These are phyloP conservation scores for Anthracocystis panici-leucophaei DNA, from an alignment of 1,284 basidiomycete genomes.

Conservation along the genomic window DNA sequence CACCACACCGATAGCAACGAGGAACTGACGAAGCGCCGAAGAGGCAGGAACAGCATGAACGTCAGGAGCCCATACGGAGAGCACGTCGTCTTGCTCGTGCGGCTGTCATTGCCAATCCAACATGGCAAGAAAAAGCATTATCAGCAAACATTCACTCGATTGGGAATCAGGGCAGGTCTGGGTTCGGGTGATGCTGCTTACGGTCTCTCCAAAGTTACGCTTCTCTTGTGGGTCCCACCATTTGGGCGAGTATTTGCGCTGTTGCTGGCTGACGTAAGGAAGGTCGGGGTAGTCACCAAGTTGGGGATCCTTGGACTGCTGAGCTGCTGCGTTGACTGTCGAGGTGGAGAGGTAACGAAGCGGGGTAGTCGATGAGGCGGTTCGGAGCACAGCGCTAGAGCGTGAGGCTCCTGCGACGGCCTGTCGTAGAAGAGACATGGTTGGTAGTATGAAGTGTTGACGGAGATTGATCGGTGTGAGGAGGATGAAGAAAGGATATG, in stretches of 20 bases:
- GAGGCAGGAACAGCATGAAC: conserved; percentile 56
- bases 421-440: conserved; percentile 52
- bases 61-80: conserved; percentile 69
- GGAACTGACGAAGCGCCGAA: conserved; percentile 61
- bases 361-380: conserved; percentile 10
- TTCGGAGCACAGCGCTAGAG: conserved; percentile 22
- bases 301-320: conserved; percentile 61
- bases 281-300: conserved; percentile 68
- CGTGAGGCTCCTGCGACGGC: conserved; percentile 39
- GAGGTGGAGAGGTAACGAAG: conserved; percentile 41
- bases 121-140: background rate
- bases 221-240: conserved; percentile 69
- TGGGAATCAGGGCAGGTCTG: background rate
- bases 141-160: background rate
- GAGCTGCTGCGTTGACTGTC: conserved; percentile 5
- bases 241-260: conserved; percentile 61
- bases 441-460: background rate
- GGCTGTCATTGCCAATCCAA: conserved; percentile 31
- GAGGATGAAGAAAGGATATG: background rate
- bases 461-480: background rate
- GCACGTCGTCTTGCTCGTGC: conserved; percentile 68
- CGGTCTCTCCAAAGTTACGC: conserved; percentile 67
- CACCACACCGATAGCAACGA: conserved; percentile 53
- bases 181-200: conserved; percentile 24
- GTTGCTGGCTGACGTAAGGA: conserved; percentile 56